phyloP scores from a whole-genome alignment of 352 stramenopile species.

The Pythium utonaiense region DNA sequence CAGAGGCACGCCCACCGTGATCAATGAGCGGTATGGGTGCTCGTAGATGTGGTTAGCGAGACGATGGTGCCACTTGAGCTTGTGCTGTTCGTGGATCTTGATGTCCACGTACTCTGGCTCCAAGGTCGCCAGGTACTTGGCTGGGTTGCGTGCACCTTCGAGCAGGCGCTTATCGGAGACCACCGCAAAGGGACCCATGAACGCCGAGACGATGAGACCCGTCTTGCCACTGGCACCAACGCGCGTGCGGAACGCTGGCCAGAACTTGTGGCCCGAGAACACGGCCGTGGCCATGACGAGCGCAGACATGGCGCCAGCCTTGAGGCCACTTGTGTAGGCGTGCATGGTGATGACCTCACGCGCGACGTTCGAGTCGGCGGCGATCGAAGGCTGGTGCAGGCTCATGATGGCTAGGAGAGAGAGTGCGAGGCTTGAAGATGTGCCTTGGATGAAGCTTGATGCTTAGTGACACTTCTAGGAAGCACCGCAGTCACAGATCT shows the following conservation, averaged over 20 bases:
- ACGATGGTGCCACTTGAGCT: conserved; percentile 57
- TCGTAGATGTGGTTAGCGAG: conserved; percentile 78
- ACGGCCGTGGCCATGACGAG: conserved; percentile 30
- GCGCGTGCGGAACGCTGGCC: conserved; percentile 61
- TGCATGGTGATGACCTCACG: conserved; percentile 65
- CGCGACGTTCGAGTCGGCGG: conserved; percentile 14
- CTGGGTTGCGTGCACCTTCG: conserved; percentile 61
- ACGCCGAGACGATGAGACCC: conserved; percentile 58
- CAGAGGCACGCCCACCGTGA: conserved; percentile 48
- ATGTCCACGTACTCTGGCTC: conserved; percentile 43
- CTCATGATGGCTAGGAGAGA: not conserved
- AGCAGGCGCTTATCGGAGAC: conserved; percentile 61
- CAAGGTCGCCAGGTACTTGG: conserved; percentile 62
- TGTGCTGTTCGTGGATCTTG: conserved; percentile 26
- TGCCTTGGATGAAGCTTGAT: not conserved
- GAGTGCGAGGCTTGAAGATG: not conserved
- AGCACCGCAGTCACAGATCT: too few relatives aligned
- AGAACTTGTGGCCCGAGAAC: conserved; percentile 53
- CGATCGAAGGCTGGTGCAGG: conserved; percentile 2
- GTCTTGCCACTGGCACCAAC: conserved; percentile 72
- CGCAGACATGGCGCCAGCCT: conserved; percentile 36
- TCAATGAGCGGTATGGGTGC: conserved; percentile 64
- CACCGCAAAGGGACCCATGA: conserved; percentile 63
- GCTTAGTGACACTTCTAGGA: not conserved
- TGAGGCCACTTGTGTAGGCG: conserved; percentile 52